Conservation (phyloP, 176 grass and related monocot genomes). For the Musa itinerans region DNA sequence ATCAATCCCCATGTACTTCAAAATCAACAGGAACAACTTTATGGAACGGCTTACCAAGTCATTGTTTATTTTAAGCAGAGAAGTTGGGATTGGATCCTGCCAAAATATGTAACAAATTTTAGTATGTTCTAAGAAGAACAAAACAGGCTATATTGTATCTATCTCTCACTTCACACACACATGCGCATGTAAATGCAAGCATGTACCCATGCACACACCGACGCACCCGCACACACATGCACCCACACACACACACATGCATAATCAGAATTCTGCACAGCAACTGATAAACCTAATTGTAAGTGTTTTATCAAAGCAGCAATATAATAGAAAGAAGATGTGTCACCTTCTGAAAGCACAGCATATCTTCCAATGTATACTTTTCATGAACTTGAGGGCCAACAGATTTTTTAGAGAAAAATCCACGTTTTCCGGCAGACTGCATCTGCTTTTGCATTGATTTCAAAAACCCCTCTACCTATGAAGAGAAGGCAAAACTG, state of each 20-base stretch:
- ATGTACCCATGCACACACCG: no score
- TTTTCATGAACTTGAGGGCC: conserved; percentile 86
- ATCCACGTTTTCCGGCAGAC: conserved; percentile 84
- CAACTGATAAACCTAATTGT: background rate
- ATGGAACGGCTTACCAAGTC: conserved; percentile 83
- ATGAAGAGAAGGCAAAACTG: conserved; percentile 4
- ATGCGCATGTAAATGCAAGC: background rate
- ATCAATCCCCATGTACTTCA: conserved; percentile 94
- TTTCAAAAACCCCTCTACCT: conserved; percentile 98
- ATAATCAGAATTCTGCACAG: background rate
- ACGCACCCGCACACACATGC: no score
- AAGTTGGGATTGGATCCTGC: conserved; percentile 92
- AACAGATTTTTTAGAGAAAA: conserved; percentile 90
- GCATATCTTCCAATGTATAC: conserved; percentile 95
- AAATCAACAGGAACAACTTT: conserved; percentile 83
- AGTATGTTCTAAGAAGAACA: background rate
- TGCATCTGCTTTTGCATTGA: conserved; percentile 98
- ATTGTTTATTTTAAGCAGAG: conserved; percentile 80
- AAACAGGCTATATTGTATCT: no score
- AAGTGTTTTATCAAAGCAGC: background rate
- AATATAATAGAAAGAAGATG: background rate
- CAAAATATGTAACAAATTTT: background rate
- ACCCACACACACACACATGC: no score
- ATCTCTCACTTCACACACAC: no score
- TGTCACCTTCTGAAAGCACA: conserved; percentile 98